Evolutionary conservation across 805 yeast genomes (phyloP).

Genomic region (Metschnikowia similis): DNA sequence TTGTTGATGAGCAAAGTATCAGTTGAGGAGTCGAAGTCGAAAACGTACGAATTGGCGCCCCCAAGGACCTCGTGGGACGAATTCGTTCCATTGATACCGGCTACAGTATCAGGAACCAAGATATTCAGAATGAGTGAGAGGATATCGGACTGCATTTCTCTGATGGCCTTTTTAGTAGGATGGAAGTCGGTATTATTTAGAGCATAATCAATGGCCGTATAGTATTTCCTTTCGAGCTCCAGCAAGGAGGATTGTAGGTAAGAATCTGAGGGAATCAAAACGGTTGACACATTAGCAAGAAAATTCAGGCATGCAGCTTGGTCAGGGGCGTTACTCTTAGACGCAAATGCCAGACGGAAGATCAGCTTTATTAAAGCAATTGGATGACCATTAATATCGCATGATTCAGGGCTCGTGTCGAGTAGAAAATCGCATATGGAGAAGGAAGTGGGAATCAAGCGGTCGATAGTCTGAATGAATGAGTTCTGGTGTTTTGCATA

Average conservation of each 20-base stretch:
- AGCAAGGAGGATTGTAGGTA: slow-evolving; percentile 23
- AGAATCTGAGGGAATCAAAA: slow-evolving; percentile 34
- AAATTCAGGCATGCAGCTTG: slow-evolving; percentile 24
- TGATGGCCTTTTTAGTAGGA: slow-evolving; percentile 28
- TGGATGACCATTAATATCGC: slow-evolving; percentile 17
- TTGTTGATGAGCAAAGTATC: slow-evolving; percentile 20
- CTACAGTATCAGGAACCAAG: slow-evolving; percentile 24
- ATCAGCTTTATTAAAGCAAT: slow-evolving; percentile 25
- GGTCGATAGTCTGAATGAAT: slow-evolving; percentile 60
- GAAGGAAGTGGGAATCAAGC: slow-evolving; percentile 35
- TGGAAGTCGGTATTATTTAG: slow-evolving; percentile 12
- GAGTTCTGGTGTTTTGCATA: slow-evolving; percentile 61
- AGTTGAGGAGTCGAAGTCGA: slow-evolving; percentile 8
- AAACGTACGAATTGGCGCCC: slow-evolving; percentile 12
- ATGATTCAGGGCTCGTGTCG: not conserved
- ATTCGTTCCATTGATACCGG: slow-evolving; percentile 29
- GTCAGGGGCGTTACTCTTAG: not conserved
- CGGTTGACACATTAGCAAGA: slow-evolving; percentile 22
- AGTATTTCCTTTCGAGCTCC: slow-evolving; percentile 25
- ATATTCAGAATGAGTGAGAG: slow-evolving; percentile 22
- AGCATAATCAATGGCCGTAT: slow-evolving; percentile 22
- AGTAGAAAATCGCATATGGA: slow-evolving; percentile 35
- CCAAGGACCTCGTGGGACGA: slow-evolving; percentile 7
- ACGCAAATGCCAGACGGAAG: slow-evolving; percentile 25
- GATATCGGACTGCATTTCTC: slow-evolving; percentile 30